These are phyloP conservation scores for Hypoxylon sp. DNA, from an alignment of 2,329 filamentous ascomycete genomes.

Conservation along the genomic window DNA sequence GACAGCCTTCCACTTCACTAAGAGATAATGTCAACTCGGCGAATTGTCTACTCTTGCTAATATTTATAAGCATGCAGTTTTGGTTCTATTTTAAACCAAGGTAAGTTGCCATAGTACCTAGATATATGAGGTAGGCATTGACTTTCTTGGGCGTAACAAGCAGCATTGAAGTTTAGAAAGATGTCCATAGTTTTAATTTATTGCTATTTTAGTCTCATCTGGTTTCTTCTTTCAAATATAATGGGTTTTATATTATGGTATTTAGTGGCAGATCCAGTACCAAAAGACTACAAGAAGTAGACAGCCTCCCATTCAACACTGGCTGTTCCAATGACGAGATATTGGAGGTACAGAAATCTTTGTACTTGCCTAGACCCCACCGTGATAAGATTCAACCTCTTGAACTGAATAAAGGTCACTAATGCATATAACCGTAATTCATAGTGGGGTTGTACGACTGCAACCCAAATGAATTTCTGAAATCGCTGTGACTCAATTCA, in stretches of 20 bases:
- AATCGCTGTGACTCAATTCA: slow-evolving; percentile 59
- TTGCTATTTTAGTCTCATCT: neutral
- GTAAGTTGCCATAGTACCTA: neutral
- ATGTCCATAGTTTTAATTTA: too few species aligned
- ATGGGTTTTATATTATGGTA: neutral
- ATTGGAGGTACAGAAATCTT: slow-evolving; percentile 3
- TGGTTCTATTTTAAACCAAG: neutral
- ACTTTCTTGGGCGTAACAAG: too few species aligned
- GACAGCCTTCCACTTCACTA: slow-evolving; percentile 2
- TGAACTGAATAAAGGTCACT: slow-evolving; percentile 20
- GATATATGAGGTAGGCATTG: too few species aligned
- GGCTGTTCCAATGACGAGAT: neutral
- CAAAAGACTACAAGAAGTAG: neutral
- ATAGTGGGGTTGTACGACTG: slow-evolving; percentile 39
- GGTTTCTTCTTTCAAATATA: neutral
- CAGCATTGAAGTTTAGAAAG: too few species aligned
- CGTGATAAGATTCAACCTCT: slow-evolving; percentile 13
- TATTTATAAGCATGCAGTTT: neutral
- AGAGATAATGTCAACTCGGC: neutral
- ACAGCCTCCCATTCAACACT: neutral
- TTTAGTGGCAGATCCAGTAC: neutral
- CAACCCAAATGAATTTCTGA: slow-evolving; percentile 38
- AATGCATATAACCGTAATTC: slow-evolving; percentile 25
- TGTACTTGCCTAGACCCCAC: neutral
- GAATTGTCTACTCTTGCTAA: neutral